Percentiles rank a stretch among this genome's conserved stretches.
These are phyloP conservation scores for Diospyros kaki DNA, from an alignment of 148 eudicot genomes.

Conservation along the genomic window DNA sequence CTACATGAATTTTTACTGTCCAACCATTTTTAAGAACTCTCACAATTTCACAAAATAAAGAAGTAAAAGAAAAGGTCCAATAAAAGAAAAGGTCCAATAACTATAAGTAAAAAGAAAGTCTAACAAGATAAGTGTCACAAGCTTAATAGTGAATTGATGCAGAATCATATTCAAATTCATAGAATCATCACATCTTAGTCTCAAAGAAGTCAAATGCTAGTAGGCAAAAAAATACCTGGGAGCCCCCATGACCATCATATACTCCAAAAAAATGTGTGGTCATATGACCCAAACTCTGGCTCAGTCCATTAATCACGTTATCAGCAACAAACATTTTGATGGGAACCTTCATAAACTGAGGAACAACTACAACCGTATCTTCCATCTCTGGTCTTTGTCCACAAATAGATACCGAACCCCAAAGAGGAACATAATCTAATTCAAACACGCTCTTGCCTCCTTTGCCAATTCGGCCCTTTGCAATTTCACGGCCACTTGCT, in stretches of 20 bases:
- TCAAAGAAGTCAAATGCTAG: background rate
- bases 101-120: too few relatives aligned
- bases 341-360: slow-evolving; percentile 54
- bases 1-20: too few relatives aligned
- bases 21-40: background rate
- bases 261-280: slow-evolving; percentile 66
- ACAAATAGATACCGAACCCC: slow-evolving; percentile 53
- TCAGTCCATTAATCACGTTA: slow-evolving; percentile 34
- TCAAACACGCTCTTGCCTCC: slow-evolving; percentile 35
- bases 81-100: background rate
- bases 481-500: slow-evolving; percentile 28
- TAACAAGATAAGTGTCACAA: background rate
- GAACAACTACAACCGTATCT: slow-evolving; percentile 50
- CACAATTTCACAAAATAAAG: background rate
- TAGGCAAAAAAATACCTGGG: slow-evolving; percentile 32
- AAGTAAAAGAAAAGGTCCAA: background rate
- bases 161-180: background rate
- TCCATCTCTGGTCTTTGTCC: slow-evolving; percentile 73
- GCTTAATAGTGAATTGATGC: background rate
- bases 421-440: slow-evolving; percentile 49
- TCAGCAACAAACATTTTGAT: slow-evolving; percentile 47
- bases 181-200: background rate
- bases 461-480: slow-evolving; percentile 21
- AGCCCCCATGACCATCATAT: slow-evolving; percentile 81
- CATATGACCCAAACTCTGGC: slow-evolving; percentile 44